Base-by-base conservation (phyloP, 331 rosid species). In the Erythrophleum ivorense region DNA sequence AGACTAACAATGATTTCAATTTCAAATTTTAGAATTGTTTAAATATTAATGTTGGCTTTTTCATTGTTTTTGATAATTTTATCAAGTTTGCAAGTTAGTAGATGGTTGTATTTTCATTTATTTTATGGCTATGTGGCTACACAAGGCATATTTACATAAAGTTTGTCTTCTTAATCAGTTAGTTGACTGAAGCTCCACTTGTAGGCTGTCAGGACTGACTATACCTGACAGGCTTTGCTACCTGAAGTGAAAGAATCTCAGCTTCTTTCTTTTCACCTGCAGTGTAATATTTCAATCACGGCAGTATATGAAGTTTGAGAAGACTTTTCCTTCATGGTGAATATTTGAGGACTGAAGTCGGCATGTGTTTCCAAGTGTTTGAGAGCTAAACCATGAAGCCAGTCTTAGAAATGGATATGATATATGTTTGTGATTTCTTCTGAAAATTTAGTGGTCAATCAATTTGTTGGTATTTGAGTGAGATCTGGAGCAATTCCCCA, bases 221-320 rank as follows among this genome's bases (percentile, higher is more conserved):
- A 3, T 67, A 63, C 68, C 79, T 64, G 80, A 76, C 15, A 38
- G 62, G 62, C 45, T 24, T 34, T 68, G 74, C 85, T 60, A 55
- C 78, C 55, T 10, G 58, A 75, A 60, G 79, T 65, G 5, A 75
- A 70, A 80, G 31, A 6, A 19, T 10, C 76, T 84, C 78, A 24
- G 33, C 75, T 21, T 76, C 63, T 1, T 2, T 16, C 10, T 50
- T 79, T 71, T 29, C 67, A 9, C 38, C 60, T 67, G 58, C 71
- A 62, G 70, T 78, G 41, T 40, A 68, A 33, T 8, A 6, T 33
- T 45, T 50, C 9, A 12, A 40, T 12, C 21, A 33, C 69, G 66
- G 85, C 36, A 48, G 67, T 21, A 11, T 46, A 4, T 48, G 77
- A 83, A 68, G 65, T 71, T 75, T 57, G 46, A 73, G 80, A 66